Percentiles rank a stretch among this genome's conserved stretches.
Evolutionary conservation across 768 basidiomycete genomes (phyloP).

Genomic region (Roridomyces roridus): DNA sequence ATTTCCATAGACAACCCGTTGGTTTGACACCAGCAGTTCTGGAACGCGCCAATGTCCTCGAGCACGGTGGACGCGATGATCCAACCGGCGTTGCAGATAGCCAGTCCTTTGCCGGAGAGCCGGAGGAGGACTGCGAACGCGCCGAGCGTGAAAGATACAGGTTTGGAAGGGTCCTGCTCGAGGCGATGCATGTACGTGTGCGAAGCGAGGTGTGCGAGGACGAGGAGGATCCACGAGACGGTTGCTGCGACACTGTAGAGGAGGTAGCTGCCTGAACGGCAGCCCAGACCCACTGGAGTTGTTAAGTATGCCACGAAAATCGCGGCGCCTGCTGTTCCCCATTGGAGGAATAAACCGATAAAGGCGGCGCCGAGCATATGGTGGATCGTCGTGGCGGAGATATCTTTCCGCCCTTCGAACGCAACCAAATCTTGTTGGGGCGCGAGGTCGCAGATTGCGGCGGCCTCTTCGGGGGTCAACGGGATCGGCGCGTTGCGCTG

Average conservation of each 20-base stretch:
- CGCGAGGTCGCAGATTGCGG: neutral
- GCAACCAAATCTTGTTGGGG: neutral
- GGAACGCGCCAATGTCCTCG: conserved; percentile 20
- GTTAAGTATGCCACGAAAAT: conserved; percentile 25
- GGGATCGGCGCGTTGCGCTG: neutral
- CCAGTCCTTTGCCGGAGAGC: conserved; percentile 14
- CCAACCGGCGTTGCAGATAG: conserved; percentile 21
- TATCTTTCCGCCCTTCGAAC: neutral
- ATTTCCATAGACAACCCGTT: neutral
- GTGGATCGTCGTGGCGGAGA: neutral
- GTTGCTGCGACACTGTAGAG: conserved; percentile 35
- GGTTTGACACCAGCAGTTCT: conserved; percentile 24
- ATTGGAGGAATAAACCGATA: conserved; percentile 33
- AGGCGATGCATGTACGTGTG: conserved; percentile 14
- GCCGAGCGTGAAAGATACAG: neutral
- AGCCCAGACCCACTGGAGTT: conserved; percentile 36
- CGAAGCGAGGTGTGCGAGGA: conserved; percentile 30
- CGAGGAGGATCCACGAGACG: conserved; percentile 33
- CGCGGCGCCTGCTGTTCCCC: conserved; percentile 36
- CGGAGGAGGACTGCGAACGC: conserved; percentile 12
- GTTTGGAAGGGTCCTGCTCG: neutral
- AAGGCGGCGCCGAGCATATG: conserved; percentile 30
- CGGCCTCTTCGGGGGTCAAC: neutral
- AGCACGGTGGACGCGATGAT: conserved; percentile 17
- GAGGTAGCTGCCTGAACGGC: conserved; percentile 37